phyloP scores from a whole-genome alignment of 352 stramenopile genomes.

The Globisporangium cystogenes region DNA sequence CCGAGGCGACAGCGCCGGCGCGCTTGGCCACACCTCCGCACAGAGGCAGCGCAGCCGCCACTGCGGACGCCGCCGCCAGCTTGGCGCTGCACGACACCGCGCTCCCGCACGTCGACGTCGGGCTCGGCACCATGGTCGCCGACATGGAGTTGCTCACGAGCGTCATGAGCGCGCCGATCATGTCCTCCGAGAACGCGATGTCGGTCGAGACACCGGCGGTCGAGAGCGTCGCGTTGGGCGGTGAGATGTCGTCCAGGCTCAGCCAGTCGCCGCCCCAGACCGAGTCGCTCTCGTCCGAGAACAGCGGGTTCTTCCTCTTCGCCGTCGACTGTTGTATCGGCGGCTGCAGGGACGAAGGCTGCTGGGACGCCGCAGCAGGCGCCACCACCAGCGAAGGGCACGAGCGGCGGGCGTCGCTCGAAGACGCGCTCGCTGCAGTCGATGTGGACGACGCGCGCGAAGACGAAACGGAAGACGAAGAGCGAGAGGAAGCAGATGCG shows the following conservation, averaged over 20 bases:
- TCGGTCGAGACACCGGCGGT: conserved; percentile 2
- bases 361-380: neutral
- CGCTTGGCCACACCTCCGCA: neutral
- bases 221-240: conserved; percentile 4
- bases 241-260: conserved; percentile 8
- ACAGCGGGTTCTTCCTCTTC: conserved; percentile 10
- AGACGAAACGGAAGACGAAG: neutral
- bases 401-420: neutral
- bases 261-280: conserved; percentile 7
- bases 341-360: neutral
- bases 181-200: conserved; percentile 20
- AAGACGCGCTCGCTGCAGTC: neutral
- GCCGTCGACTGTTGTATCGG: neutral
- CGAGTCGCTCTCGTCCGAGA: conserved; percentile 10
- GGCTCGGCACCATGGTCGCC: conserved; percentile 9
- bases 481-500: conserved; percentile 1
- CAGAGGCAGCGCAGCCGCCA: neutral
- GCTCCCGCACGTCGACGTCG: neutral
- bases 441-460: neutral
- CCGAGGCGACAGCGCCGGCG: neutral
- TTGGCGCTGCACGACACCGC: neutral
- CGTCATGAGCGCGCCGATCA: conserved; percentile 24
- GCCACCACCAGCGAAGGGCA: neutral
- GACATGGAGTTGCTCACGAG: conserved; percentile 33
- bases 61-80: neutral